Evolutionary conservation across 225 moss, liverwort and hornwort genomes (phyloP).

Genomic region (Climacium dendroides): DNA sequence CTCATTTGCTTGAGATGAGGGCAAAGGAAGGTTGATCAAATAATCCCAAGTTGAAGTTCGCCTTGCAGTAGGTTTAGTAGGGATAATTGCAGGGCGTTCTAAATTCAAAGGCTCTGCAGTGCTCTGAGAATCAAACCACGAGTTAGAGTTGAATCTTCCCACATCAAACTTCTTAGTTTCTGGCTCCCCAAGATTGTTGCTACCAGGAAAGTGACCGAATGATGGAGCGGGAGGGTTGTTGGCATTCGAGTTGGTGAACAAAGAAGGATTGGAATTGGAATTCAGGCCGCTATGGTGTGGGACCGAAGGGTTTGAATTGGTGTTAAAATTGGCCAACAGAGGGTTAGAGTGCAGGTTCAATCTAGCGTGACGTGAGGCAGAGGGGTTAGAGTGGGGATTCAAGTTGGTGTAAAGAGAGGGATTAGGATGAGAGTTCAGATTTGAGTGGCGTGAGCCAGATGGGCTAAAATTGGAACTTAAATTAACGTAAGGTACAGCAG

Average conservation of each 20-base stretch:
- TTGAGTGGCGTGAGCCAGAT: not conserved
- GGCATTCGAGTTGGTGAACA: not conserved
- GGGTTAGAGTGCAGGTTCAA: conserved; percentile 7
- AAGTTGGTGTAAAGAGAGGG: conserved; percentile 1
- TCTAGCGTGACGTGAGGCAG: conserved; percentile 1
- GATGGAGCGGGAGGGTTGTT: conserved; percentile 7
- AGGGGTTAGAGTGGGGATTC: not conserved
- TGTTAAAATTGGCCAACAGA: conserved; percentile 2
- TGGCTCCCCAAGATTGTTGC: conserved; percentile 15
- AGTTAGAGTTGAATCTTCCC: conserved; percentile 31
- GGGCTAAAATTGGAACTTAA: conserved; percentile 5
- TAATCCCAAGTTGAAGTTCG: conserved; percentile 48
- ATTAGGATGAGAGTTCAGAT: conserved; percentile 6
- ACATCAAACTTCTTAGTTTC: conserved; percentile 25
- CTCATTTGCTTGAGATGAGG: conserved; percentile 20
- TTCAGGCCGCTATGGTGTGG: not conserved
- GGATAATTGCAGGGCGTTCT: conserved; percentile 39
- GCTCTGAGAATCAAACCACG: conserved; percentile 35
- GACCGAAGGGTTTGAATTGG: conserved; percentile 8
- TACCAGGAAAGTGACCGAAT: conserved; percentile 7
- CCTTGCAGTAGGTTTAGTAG: conserved; percentile 44
- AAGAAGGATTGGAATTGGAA: conserved; percentile 6
- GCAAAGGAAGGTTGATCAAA: conserved; percentile 34
- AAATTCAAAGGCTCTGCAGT: conserved; percentile 6
- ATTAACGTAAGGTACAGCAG: conserved; percentile 13